Conservation (phyloP, 2,329 filamentous ascomycete genomes). For the Fusarium neocosmosporiellum region DNA sequence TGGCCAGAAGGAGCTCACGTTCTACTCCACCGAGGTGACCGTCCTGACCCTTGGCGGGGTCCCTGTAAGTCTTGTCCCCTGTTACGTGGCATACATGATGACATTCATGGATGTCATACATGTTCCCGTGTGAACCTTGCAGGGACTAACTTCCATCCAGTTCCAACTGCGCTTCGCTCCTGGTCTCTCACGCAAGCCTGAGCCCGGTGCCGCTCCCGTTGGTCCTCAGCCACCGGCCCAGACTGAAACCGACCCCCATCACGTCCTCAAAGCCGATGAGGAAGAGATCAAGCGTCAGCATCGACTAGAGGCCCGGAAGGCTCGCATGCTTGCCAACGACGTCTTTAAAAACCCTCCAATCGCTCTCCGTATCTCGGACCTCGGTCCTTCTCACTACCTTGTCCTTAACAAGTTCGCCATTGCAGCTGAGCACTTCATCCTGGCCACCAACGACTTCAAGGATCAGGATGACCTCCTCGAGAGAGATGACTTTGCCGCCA, state of each 20-base stretch:
- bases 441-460: constrained; percentile 72
- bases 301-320: neutral
- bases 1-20: constrained; percentile 61
- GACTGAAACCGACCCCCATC: constrained; percentile 64
- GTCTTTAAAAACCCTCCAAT: constrained; percentile 69
- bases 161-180: constrained; percentile 81
- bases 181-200: constrained; percentile 74
- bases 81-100: neutral
- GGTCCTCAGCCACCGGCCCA: constrained; percentile 43
- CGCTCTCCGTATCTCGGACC: constrained; percentile 62
- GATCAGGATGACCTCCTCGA: constrained; percentile 74
- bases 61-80: constrained; percentile 51
- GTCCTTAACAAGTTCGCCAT: constrained; percentile 82
- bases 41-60: constrained; percentile 57
- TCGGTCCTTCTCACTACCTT: constrained; percentile 69
- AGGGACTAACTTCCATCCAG: constrained; percentile 51
- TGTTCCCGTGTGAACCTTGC: neutral
- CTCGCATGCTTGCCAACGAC: neutral
- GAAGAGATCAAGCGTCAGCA: neutral
- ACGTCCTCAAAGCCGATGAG: neutral
- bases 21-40: constrained; percentile 65
- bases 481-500: constrained; percentile 67
- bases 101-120: neutral
- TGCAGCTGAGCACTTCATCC: constrained; percentile 77
- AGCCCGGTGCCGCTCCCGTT: constrained; percentile 46